Percentiles rank a stretch among this genome's conserved stretches.
phyloP scores from a whole-genome alignment of 2,329 filamentous ascomycete species.

The Xylariaceae sp. region DNA sequence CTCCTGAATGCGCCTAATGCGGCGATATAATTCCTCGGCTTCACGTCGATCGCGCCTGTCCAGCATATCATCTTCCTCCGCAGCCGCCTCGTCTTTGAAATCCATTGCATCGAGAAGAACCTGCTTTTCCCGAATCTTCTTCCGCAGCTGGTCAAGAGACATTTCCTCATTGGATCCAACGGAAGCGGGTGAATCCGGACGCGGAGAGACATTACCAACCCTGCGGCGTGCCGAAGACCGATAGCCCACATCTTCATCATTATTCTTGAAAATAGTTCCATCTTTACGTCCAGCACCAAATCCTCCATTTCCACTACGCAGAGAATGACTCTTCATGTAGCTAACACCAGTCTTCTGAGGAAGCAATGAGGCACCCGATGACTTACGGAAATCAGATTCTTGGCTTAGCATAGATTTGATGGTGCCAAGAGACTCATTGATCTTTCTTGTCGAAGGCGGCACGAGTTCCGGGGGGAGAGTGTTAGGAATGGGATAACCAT shows the following conservation, averaged over 20 bases:
- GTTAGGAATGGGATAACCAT: slow-evolving; percentile 88
- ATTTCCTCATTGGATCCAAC: slow-evolving; percentile 74
- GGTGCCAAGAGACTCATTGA: slow-evolving; percentile 87
- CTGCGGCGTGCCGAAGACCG: slow-evolving; percentile 89
- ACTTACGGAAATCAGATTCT: slow-evolving; percentile 86
- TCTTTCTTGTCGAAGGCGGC: slow-evolving; percentile 88
- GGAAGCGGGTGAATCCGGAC: slow-evolving; percentile 69
- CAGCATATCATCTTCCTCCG: slow-evolving; percentile 86
- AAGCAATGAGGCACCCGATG: slow-evolving; percentile 81
- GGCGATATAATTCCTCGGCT: slow-evolving; percentile 88
- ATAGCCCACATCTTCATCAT: slow-evolving; percentile 89
- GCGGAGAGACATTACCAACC: slow-evolving; percentile 72
- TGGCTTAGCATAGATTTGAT: slow-evolving; percentile 86
- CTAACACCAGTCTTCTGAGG: slow-evolving; percentile 98
- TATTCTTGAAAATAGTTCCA: slow-evolving; percentile 94
- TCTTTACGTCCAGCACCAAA: slow-evolving; percentile 71
- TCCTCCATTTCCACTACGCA: slow-evolving; percentile 61
- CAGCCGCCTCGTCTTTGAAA: slow-evolving; percentile 85
- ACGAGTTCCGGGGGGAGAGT: slow-evolving; percentile 87
- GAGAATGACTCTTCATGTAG: slow-evolving; percentile 93
- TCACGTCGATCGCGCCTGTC: slow-evolving; percentile 88
- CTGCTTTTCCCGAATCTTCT: slow-evolving; percentile 91
- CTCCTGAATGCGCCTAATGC: slow-evolving; percentile 86
- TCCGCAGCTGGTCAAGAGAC: slow-evolving; percentile 80
- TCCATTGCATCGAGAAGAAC: slow-evolving; percentile 93